These are phyloP conservation scores for Colletotrichum tropicicola DNA, from an alignment of 2,329 filamentous ascomycete species.

Conservation along the genomic window DNA sequence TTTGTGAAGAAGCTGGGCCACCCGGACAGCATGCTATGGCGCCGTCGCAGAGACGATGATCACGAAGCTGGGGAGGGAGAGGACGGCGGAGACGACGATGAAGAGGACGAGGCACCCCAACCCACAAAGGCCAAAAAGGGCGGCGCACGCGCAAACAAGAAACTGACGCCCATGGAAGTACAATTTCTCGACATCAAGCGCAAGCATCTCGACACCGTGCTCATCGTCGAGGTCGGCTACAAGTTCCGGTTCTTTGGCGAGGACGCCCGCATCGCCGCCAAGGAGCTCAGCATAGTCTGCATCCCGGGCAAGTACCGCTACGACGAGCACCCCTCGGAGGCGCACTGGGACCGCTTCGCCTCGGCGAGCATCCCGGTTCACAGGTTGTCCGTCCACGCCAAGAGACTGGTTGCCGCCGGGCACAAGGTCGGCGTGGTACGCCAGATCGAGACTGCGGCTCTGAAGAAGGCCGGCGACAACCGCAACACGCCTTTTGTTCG, in stretches of 20 bases:
- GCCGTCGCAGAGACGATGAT: slow-evolving; percentile 62
- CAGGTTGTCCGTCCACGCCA: slow-evolving; percentile 90
- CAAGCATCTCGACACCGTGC: slow-evolving; percentile 86
- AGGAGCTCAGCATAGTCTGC: slow-evolving; percentile 92
- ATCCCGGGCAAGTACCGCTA: slow-evolving; percentile 96
- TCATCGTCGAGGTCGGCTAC: slow-evolving; percentile 96
- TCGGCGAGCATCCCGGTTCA: slow-evolving; percentile 96
- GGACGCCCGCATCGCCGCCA: slow-evolving; percentile 88
- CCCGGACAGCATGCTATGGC: slow-evolving; percentile 80
- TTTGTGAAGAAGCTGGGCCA: slow-evolving; percentile 93
- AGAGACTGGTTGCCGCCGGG: slow-evolving; percentile 88
- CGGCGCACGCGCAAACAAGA: slow-evolving; percentile 59
- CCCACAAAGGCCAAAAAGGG: slow-evolving; percentile 73
- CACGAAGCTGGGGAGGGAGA: slow-evolving; percentile 64
- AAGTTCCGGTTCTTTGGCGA: slow-evolving; percentile 98
- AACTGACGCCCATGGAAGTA: slow-evolving; percentile 93
- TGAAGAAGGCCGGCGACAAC: slow-evolving; percentile 96
- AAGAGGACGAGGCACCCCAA: slow-evolving; percentile 59
- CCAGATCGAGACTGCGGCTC: slow-evolving; percentile 91
- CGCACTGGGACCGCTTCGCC: slow-evolving; percentile 90
- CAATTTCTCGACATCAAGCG: slow-evolving; percentile 95
- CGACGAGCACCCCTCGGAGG: slow-evolving; percentile 93
- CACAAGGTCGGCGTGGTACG: slow-evolving; percentile 96
- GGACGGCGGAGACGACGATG: slow-evolving; percentile 65
- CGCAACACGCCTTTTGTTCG: slow-evolving; percentile 90